Evolutionary conservation across 345 rosid species (phyloP), one percentile per base, ranked within the genome.

Genomic region (Pugionium cornutum): DNA sequence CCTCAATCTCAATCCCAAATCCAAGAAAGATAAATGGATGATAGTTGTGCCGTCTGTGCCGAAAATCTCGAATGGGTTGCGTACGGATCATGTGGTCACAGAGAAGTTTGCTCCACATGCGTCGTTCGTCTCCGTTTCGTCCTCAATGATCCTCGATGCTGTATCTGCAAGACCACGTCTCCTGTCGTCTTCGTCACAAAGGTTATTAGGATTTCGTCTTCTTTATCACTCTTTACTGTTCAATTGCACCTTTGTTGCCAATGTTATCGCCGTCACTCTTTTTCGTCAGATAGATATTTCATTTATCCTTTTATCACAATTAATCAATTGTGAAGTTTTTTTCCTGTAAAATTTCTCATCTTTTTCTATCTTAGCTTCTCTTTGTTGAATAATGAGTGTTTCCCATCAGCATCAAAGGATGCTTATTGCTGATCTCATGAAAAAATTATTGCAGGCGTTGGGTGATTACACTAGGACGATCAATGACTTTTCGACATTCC

Each of bases 31-130:
- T 43, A 42, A 45, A 89, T 92, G 98, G 98, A 92, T 73, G 97
- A 92, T 53, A 84, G 87, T 40, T 92, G 97, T 63, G 96, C 89
- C 36, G 97, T 92, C 30, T 92, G 98, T 67, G 98, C 97, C 7
- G 98, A 92, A 27, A 68, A 81, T 28, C 77, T 92, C 53, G 91
- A 92, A 66, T 92, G 98, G 98, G 96, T 86, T 64, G 94, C 94
- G 7, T 92, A 92, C 41, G 97, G 96, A 2, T 68, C 89, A 3
- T 89, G 97, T 62, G 96, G 96, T n/a, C 98, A 92, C 77, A 86
- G 89, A 4, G 98, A 92, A 6, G 97, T 89, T 36, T 92, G 97
- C 83, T 81, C 94, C 8, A 89, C 91, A 43, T 92, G 97, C 76
- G 86, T 92, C 25, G 83, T 83, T 59, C 95, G 95, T 40, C 91